Evolutionary conservation across 148 eudicot species (phyloP), one percentile per base, ranked within the genome.

Genomic region (Bassia scoparia): DNA sequence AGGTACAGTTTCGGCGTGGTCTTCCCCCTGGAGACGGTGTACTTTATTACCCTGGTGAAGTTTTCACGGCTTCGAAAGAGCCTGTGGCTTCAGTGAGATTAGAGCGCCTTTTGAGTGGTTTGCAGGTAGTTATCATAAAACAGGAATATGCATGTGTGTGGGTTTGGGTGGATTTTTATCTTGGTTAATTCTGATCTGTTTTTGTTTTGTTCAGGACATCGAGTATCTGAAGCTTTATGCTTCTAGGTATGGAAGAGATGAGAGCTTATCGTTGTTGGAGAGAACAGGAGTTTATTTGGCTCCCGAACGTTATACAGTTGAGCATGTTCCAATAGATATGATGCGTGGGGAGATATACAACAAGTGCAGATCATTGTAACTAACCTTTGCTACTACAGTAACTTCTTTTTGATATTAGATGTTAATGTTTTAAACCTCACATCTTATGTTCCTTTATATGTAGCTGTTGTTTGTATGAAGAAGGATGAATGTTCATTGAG

Each of bases 21-120:
- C 97, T 95, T 70, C 98, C 98, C 64, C 96, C 98, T 8, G 98
- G 98, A 67, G 98, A 95, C 41, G 98, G 98, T 33, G 98, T 95
- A 74, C 86, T 95, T 78, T 95, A 82, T 82, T 95, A 95, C 82
- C 98, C 98, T 41, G 97, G 98, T 37, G 93, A 95, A 83, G 98
- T 86, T 59, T 95, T 95, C 86, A 83, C 98, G 24, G 80, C 93
- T 70, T 95, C 96, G 1, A 83, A 85, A 73, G 83, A 95, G 71
- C 98, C 98, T 7, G 96, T 95, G 60, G 98, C 98, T 78, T 95
- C 98, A 21, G 72, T 91, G 27, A 84, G 98, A 78, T 79, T 95
- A 54, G 98, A 95, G 83, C 89, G 98, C 70, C 97, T 95, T 78
- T 78, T 91, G 50, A 95, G 97, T 81, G 98, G 98, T 67, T 84